These are phyloP conservation scores for Schizopora paradoxa DNA, from an alignment of 1,284 basidiomycete species.

Conservation along the genomic window DNA sequence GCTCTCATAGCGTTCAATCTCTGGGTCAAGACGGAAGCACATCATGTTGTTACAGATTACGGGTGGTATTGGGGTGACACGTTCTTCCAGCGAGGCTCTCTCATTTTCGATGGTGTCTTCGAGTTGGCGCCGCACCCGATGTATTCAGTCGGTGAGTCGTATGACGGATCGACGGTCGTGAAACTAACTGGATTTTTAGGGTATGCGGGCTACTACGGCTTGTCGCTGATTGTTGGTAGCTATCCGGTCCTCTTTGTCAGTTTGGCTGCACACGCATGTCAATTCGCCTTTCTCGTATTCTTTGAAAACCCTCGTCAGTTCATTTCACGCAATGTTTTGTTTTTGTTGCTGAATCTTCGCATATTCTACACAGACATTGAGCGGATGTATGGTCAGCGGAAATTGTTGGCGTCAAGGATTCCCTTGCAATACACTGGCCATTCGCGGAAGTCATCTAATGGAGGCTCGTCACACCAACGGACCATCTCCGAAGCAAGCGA, in stretches of 20 bases:
- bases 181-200: conserved; percentile 36
- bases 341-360: not conserved
- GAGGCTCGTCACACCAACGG: conserved; percentile 17
- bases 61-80: conserved; percentile 99
- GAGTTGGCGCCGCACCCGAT: conserved; percentile 89
- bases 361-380: conserved; percentile 68
- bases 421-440: conserved; percentile 38
- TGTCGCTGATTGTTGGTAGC: conserved; percentile 84
- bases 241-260: conserved; percentile 92
- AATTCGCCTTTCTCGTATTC: conserved; percentile 94
- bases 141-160: conserved; percentile 85
- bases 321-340: not conserved
- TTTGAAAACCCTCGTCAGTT: conserved; percentile 94
- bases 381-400: conserved; percentile 83
- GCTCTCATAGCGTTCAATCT: conserved; percentile 90
- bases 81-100: conserved; percentile 87
- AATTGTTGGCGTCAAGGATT: conserved; percentile 79
- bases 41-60: conserved; percentile 90
- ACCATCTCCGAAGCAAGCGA: conserved; percentile 18
- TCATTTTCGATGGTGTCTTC: conserved; percentile 98
- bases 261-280: conserved; percentile 87
- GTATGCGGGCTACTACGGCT: conserved; percentile 94
- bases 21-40: conserved; percentile 98
- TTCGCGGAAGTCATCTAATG: conserved; percentile 10
- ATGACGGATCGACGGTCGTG: not conserved